Evolutionary conservation across 2,329 filamentous ascomycete genomes (phyloP), one percentile per base, ranked within the genome.

Genomic region (Sporothrix globosa): DNA sequence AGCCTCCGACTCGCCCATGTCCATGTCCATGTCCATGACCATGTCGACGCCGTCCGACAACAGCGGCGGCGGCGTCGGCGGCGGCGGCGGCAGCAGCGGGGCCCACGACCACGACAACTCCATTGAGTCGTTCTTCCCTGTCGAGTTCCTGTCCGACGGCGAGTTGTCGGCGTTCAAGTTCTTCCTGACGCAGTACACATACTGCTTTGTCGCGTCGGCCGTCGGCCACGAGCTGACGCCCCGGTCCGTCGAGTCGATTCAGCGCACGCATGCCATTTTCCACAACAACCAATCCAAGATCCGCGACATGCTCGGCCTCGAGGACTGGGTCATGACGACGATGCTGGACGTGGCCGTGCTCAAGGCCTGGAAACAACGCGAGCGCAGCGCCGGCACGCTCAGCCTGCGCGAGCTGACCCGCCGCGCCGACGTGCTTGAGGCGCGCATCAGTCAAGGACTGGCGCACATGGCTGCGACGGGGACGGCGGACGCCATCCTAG

Each of bases 181-280:
- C 11, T 71, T 69, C 17, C 6, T 71, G 58, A 66, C 58, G 21
- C 66, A 65, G 52, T 71, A 69, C 58, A 71, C 70, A 0, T 68
- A 24, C 58, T 58, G 17, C 41, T 71, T 71, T 58, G 50, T 68
- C 14, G 19, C 41, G 5, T 56, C 66, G 13, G 70, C 70, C 30
- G 52, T 66, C 24, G 58, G 66, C 50, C 60, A 46, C 39, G 70
- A 50, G 19, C 41, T 71, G 50, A 69, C 70, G 6, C 50, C 66
- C 4, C 70, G 56, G 58, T 65, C 66, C 21, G 19, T 67, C 50
- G 70, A 65, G 27, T 71, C 70, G 13, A 60, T 71, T 10, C 56
- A 66, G n/a, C 56, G 70, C 19, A 71, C 70, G 10, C 66, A 53
- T 1, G 66, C 70, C 66, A 71, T 71, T 27, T 71, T 71, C 52